A percentile compares a stretch with the other conserved stretches of the same genome.
phyloP scores from a whole-genome alignment of 331 rosid genomes.

The Saraca asoca region DNA sequence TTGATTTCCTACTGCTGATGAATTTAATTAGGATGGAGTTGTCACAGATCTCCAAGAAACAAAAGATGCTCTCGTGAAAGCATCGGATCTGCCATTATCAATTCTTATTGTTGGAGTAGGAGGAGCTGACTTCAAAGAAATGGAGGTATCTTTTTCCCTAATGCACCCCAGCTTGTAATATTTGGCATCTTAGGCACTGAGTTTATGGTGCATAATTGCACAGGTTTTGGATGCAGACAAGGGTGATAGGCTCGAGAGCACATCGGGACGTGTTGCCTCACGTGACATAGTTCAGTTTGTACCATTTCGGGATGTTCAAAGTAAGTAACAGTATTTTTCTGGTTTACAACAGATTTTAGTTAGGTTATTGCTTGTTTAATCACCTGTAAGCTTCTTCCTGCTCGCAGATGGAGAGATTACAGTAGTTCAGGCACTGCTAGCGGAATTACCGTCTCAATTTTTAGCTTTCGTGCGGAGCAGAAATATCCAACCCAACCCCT shows the following conservation, averaged over 20 bases:
- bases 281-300: constrained; percentile 97
- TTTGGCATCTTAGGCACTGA: constrained; percentile 4
- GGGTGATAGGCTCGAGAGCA: constrained; percentile 89
- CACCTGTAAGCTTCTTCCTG: constrained; percentile 23
- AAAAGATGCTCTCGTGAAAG: constrained; percentile 92
- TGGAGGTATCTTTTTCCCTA: constrained; percentile 63
- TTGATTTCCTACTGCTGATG: constrained; percentile 28
- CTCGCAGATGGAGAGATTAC: constrained; percentile 85
- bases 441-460: constrained; percentile 92
- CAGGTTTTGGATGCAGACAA: constrained; percentile 94
- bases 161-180: constrained; percentile 5
- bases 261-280: constrained; percentile 88
- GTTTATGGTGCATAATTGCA: constrained; percentile 8
- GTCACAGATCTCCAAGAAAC: constrained; percentile 99
- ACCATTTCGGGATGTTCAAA: constrained; percentile 88
- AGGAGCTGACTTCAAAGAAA: constrained; percentile 99
- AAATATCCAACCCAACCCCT: constrained; percentile 66
- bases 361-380: constrained; percentile 10
- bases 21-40: constrained; percentile 83
- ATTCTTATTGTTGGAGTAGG: constrained; percentile 98
- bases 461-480: constrained; percentile 83
- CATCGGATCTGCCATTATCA: constrained; percentile 92
- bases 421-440: constrained; percentile 92
- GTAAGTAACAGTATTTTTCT: constrained; percentile 49
- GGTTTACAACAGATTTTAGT: constrained; percentile 6